Percentiles rank a stretch among this genome's conserved stretches.
Conservation (phyloP, 345 rosid species). For the thale cress (Arabidopsis thaliana) region TAIR10.1 NC_003076.8:21536501-21537000, state of each 20-base stretch:
- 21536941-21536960: constrained; percentile 93
- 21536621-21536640: constrained; percentile 98
- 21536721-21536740: constrained; percentile 20
- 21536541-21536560: constrained; percentile 78
- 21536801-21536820: constrained; percentile 98
- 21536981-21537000: not conserved
- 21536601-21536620: constrained; percentile 82
- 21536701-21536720: constrained; percentile 8
- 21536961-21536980: constrained; percentile 90
- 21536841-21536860: not conserved
- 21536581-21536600: constrained; percentile 92
- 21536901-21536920: constrained; percentile 71
- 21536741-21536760: constrained; percentile 85
- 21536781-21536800: constrained; percentile 90
- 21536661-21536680: constrained; percentile 4
- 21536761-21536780: constrained; percentile 85
- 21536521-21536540: not conserved
- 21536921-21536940: constrained; percentile 81
- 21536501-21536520: not conserved
- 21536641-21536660: constrained; percentile 96
- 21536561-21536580: constrained; percentile 99
- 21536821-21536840: not conserved
- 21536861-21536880: not conserved
- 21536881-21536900: constrained; percentile 55
- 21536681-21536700: not conserved